Conservation (phyloP, 768 basidiomycete species). For the Sporobolomyces pararoseus region DNA sequence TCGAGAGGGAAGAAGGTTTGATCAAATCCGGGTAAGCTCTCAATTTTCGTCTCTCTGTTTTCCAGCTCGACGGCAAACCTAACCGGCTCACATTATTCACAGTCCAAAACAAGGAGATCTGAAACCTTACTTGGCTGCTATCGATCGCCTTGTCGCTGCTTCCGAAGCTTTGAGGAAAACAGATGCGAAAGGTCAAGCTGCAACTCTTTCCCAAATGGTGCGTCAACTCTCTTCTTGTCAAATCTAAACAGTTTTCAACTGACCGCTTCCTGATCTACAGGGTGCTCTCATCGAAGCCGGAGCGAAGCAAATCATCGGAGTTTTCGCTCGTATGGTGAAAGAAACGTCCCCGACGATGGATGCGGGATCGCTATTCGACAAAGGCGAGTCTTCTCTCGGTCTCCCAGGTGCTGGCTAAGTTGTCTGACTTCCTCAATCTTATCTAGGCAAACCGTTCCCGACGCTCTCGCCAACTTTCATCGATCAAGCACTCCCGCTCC, state of each 20-base stretch:
- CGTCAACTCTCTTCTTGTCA: not conserved
- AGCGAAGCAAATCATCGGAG: slow-evolving; percentile 24
- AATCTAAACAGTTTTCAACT: too few species aligned
- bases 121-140: slow-evolving; percentile 41
- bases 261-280: not conserved
- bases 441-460: slow-evolving; percentile 40
- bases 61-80: not conserved
- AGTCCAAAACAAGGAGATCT: slow-evolving; percentile 40
- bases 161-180: slow-evolving; percentile 41
- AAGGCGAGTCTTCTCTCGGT: slow-evolving; percentile 6
- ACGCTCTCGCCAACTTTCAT: slow-evolving; percentile 33
- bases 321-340: slow-evolving; percentile 34
- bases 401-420: not conserved
- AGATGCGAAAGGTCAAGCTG: slow-evolving; percentile 41
- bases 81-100: not conserved
- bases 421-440: too few species aligned
- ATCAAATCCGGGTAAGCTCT: slow-evolving; percentile 37
- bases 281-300: slow-evolving; percentile 30
- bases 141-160: slow-evolving; percentile 42
- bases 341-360: slow-evolving; percentile 31
- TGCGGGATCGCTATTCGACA: slow-evolving; percentile 36
- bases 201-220: slow-evolving; percentile 40
- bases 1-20: slow-evolving; percentile 42
- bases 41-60: not conserved
- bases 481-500: slow-evolving; percentile 37